A percentile compares a stretch with the other conserved stretches of the same genome.
Conservation (phyloP, 106 monocot genomes). For the Phalaenopsis aphrodite region DNA sequence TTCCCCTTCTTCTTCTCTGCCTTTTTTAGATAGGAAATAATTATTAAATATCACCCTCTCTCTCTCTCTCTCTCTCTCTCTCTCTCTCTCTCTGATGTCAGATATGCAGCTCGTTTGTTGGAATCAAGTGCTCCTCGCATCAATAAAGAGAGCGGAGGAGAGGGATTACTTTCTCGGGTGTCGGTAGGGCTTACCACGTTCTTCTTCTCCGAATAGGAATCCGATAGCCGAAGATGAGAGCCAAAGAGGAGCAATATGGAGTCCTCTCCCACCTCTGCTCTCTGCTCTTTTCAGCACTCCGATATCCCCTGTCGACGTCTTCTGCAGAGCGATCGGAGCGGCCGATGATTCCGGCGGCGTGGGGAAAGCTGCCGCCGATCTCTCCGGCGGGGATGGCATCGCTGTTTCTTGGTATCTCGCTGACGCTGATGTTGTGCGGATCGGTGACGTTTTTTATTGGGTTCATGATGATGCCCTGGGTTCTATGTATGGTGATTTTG, state of each 20-base stretch:
- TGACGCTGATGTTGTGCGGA: constrained; percentile 13
- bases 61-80: too few relatives aligned
- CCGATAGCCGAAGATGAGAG: background rate
- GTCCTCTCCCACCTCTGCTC: background rate
- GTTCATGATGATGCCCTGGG: constrained; percentile 15
- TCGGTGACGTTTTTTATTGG: constrained; percentile 11
- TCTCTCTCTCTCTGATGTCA: too few relatives aligned
- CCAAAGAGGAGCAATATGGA: background rate
- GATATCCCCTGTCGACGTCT: background rate
- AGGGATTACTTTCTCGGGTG: background rate
- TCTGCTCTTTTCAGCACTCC: background rate
- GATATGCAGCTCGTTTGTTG: too few relatives aligned
- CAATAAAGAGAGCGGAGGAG: background rate
- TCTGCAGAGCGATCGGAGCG: background rate
- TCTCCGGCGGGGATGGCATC: constrained; percentile 4
- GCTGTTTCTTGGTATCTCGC: background rate
- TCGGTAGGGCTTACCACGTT: background rate
- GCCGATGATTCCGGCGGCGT: background rate
- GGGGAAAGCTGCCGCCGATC: constrained; percentile 5
- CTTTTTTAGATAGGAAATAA: too few relatives aligned
- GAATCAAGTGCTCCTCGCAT: too few relatives aligned
- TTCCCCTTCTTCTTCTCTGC: too few relatives aligned
- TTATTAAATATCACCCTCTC: too few relatives aligned
- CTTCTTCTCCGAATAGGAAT: background rate
- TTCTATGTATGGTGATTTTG: constrained; percentile 1